Conservation (phyloP, 257 asterid species). For the Pogostemon cablin region DNA sequence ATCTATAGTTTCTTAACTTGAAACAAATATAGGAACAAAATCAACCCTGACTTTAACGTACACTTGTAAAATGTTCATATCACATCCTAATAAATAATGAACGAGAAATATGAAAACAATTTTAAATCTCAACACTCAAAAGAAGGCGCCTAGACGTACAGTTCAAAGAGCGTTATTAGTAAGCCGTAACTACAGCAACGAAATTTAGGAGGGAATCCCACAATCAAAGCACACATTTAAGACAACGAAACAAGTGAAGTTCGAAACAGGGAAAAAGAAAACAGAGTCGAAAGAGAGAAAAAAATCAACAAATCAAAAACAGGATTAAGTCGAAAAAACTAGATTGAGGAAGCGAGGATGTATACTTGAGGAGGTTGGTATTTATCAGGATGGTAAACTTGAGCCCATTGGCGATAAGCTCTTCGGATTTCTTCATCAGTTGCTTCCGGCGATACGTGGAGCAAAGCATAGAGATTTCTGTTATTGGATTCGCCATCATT, state of each 20-base stretch:
- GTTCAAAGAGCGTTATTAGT: neutral
- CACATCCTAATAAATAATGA: too few relatives aligned
- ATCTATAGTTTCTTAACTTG: slow-evolving; percentile 5
- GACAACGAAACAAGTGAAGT: neutral
- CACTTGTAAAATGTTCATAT: too few relatives aligned
- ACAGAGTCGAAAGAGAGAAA: too few relatives aligned
- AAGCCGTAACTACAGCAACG: neutral
- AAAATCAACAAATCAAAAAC: too few relatives aligned
- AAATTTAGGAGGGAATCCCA: slow-evolving; percentile 1
- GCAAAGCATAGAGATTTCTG: slow-evolving; percentile 81
- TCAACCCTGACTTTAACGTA: neutral
- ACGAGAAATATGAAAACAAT: too few relatives aligned
- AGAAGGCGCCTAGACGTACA: neutral
- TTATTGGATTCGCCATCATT: slow-evolving; percentile 41
- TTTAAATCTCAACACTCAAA: too few relatives aligned
- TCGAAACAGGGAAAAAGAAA: neutral
- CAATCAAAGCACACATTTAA: neutral
- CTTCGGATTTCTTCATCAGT: slow-evolving; percentile 92
- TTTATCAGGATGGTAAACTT: slow-evolving; percentile 94
- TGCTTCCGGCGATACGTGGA: slow-evolving; percentile 89
- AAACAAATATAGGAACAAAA: neutral
- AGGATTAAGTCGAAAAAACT: neutral
- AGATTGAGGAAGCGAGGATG: neutral
- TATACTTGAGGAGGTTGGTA: slow-evolving; percentile 70
- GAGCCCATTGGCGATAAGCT: slow-evolving; percentile 99